These are phyloP conservation scores for Paracamarosporium sp. DNA, from an alignment of 2,329 filamentous ascomycete genomes.

Conservation along the genomic window DNA sequence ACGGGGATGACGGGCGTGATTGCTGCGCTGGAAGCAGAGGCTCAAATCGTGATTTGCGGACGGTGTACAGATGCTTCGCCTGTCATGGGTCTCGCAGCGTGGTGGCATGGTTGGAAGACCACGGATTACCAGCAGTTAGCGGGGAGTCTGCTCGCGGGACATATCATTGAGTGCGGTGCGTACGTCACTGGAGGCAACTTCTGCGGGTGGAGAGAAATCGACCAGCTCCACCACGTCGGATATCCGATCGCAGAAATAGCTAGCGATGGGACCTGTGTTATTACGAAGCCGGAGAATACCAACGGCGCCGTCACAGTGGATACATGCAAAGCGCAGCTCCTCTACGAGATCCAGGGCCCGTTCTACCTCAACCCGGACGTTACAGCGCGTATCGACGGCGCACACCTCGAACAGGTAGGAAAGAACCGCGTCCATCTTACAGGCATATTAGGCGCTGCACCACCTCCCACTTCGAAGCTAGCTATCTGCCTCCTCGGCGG, in stretches of 20 bases:
- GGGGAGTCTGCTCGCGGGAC: conserved; percentile 46
- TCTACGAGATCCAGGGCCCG: conserved; percentile 45
- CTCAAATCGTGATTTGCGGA: conserved; percentile 52
- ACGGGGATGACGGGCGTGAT: conserved; percentile 54
- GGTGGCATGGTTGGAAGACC: conserved; percentile 16
- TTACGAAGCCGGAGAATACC: conserved; percentile 36
- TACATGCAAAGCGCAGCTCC: conserved; percentile 59
- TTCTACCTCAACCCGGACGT: conserved; percentile 24
- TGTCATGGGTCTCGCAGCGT: conserved; percentile 47
- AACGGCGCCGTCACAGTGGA: conserved; percentile 50
- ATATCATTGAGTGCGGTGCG: conserved; percentile 48
- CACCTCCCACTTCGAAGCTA: conserved; percentile 57
- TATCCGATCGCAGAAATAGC: conserved; percentile 24
- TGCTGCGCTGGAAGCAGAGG: conserved; percentile 44
- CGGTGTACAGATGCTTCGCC: conserved; percentile 51
- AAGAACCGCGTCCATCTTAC: conserved; percentile 38
- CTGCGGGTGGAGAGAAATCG: conserved; percentile 43
- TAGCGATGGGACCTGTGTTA: conserved; percentile 10
- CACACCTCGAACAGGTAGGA: conserved; percentile 12
- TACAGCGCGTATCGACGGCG: conserved; percentile 16
- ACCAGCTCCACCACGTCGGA: conserved; percentile 31
- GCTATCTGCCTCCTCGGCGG: conserved; percentile 25
- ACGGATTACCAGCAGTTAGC: conserved; percentile 38
- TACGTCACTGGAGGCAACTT: conserved; percentile 43
- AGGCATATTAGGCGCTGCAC: conserved; percentile 49